These are phyloP conservation scores for Pleurotus giganteus DNA, from an alignment of 768 basidiomycete species.

Conservation along the genomic window DNA sequence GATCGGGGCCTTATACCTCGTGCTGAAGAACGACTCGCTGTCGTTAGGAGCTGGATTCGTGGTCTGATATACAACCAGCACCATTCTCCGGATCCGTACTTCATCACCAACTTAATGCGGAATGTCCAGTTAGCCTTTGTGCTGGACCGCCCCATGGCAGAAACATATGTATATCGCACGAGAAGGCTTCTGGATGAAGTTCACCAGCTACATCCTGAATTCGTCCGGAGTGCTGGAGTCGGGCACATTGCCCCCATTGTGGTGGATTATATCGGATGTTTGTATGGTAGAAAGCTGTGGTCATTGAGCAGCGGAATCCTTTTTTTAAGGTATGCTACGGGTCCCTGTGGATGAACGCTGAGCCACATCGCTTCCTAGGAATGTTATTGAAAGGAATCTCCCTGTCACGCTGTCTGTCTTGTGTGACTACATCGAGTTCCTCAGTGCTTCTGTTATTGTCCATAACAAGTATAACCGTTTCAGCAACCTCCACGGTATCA, in stretches of 20 bases:
- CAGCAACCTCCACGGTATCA: slow-evolving; percentile 38
- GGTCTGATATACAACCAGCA: slow-evolving; percentile 33
- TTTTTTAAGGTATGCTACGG: slow-evolving; percentile 34
- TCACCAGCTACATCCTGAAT: slow-evolving; percentile 13
- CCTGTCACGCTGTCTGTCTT: slow-evolving; percentile 44
- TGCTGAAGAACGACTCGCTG: slow-evolving; percentile 29
- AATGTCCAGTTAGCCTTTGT: slow-evolving; percentile 33
- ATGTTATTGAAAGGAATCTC: slow-evolving; percentile 36
- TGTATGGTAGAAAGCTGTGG: slow-evolving; percentile 23
- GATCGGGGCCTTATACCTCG: slow-evolving; percentile 36
- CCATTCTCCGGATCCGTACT: slow-evolving; percentile 18
- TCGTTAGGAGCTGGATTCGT: slow-evolving; percentile 46
- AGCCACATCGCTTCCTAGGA: slow-evolving; percentile 28
- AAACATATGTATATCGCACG: slow-evolving; percentile 31
- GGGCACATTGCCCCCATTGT: slow-evolving; percentile 18
- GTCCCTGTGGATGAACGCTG: neutral
- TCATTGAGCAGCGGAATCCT: slow-evolving; percentile 34
- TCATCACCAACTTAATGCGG: slow-evolving; percentile 40
- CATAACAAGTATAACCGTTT: slow-evolving; percentile 21
- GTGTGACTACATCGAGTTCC: slow-evolving; percentile 49
- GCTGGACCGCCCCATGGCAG: slow-evolving; percentile 34
- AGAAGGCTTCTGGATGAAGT: slow-evolving; percentile 19
- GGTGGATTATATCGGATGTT: slow-evolving; percentile 25
- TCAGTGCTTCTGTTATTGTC: slow-evolving; percentile 42
- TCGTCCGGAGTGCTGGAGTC: slow-evolving; percentile 22